Evolutionary conservation across 2,329 filamentous ascomycete species (phyloP).

Genomic region (Aspergillus proliferans): DNA sequence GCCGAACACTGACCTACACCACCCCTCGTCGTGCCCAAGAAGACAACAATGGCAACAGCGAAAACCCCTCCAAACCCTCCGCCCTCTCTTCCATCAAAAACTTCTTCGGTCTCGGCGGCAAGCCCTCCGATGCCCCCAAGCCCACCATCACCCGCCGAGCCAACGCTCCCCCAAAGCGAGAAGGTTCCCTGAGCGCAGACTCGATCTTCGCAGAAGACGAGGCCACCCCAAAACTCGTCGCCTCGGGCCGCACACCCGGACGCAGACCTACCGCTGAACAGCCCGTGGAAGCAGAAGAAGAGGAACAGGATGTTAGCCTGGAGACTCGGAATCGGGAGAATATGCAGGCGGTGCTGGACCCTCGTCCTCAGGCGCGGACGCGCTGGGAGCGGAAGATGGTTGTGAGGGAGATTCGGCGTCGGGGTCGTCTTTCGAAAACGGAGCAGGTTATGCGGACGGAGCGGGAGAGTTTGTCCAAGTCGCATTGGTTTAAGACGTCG

Average conservation of each 20-base stretch:
- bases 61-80: constrained; percentile 13
- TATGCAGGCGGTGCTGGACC: constrained; percentile 64
- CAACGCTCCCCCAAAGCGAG: constrained; percentile 24
- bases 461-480: constrained; percentile 55
- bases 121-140: constrained; percentile 16
- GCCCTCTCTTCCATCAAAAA: constrained; percentile 29
- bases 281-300: constrained; percentile 7
- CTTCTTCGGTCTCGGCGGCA: constrained; percentile 22
- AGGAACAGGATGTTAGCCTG: constrained; percentile 14
- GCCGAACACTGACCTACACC: constrained; percentile 31
- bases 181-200: constrained; percentile 30
- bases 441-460: constrained; percentile 64
- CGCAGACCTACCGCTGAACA: constrained; percentile 13
- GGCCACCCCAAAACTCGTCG: constrained; percentile 17
- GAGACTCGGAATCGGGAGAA: constrained; percentile 43
- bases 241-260: constrained; percentile 21
- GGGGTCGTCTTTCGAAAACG: constrained; percentile 60
- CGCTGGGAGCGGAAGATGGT: constrained; percentile 81
- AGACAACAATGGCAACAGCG: constrained; percentile 14
- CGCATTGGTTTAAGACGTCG: constrained; percentile 70
- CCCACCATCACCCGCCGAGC: constrained; percentile 23
- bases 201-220: constrained; percentile 40
- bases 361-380: constrained; percentile 63
- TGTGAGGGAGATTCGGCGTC: constrained; percentile 63
- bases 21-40: constrained; percentile 23